A percentile compares a stretch with the other conserved stretches of the same genome.
These are phyloP conservation scores for Colletotrichum chlorophyti DNA, from an alignment of 2,329 filamentous ascomycete genomes.

Conservation along the genomic window DNA sequence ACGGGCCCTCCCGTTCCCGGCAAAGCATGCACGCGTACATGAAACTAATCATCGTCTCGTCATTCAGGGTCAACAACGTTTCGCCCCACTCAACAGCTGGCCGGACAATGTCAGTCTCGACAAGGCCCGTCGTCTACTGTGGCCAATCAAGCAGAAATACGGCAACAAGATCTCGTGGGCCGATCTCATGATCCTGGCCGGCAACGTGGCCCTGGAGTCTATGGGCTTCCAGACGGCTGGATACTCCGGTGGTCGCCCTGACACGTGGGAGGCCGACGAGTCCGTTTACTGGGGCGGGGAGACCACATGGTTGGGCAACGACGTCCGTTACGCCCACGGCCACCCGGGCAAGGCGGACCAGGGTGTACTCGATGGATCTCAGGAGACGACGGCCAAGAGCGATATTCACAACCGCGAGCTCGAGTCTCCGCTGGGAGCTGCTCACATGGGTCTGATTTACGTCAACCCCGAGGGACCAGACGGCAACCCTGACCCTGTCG, in stretches of 20 bases:
- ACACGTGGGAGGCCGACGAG: constrained; percentile 79
- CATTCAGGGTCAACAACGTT: constrained; percentile 71
- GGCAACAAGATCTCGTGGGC: constrained; percentile 85
- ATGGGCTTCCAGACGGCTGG: constrained; percentile 79
- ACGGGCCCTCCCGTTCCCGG: not conserved
- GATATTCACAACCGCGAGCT: constrained; percentile 67
- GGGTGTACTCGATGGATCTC: constrained; percentile 39
- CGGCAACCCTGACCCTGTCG: constrained; percentile 73
- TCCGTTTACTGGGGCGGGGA: constrained; percentile 80
- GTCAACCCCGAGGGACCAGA: constrained; percentile 83
- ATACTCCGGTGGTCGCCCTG: constrained; percentile 74
- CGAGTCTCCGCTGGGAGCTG: constrained; percentile 72
- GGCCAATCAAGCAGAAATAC: constrained; percentile 83
- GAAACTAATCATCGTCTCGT: not conserved
- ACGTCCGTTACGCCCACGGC: constrained; percentile 66
- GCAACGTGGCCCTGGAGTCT: constrained; percentile 78
- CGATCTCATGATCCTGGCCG: constrained; percentile 73
- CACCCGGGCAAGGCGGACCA: constrained; percentile 42
- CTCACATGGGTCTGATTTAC: constrained; percentile 81
- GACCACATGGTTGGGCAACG: constrained; percentile 76
- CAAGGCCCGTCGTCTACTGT: constrained; percentile 80
- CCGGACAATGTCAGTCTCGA: constrained; percentile 80
- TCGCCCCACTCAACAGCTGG: constrained; percentile 83
- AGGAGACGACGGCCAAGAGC: constrained; percentile 47
- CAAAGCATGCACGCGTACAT: not conserved